Percentiles rank a stretch among this genome's conserved stretches.
Evolutionary conservation across 257 asterid genomes (phyloP).

Genomic region (Anisodus acutangulus): DNA sequence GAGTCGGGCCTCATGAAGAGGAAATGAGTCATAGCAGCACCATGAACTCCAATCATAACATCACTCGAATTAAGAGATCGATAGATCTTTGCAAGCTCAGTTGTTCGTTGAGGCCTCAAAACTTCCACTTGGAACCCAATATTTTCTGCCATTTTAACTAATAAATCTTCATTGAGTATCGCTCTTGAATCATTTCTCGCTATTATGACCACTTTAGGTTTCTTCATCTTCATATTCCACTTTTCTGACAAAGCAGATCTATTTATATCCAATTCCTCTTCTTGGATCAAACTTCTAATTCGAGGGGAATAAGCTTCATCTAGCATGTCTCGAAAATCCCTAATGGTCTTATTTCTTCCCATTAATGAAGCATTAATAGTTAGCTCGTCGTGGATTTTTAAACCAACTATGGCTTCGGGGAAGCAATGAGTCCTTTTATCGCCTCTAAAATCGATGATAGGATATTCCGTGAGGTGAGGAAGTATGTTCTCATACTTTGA

Average conservation of each 20-base stretch:
- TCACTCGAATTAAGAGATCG: slow-evolving; percentile 67
- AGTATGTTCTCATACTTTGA: slow-evolving; percentile 55
- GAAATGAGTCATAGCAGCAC: slow-evolving; percentile 92
- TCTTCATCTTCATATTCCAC: slow-evolving; percentile 12
- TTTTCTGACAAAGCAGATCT: neutral
- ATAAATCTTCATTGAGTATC: slow-evolving; percentile 57
- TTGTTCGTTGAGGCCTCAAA: slow-evolving; percentile 54
- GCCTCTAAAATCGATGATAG: slow-evolving; percentile 50
- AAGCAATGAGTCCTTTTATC: slow-evolving; percentile 74
- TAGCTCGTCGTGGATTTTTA: slow-evolving; percentile 70
- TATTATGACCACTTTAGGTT: slow-evolving; percentile 62
- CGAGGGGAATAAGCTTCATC: slow-evolving; percentile 53
- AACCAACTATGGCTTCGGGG: slow-evolving; percentile 72
- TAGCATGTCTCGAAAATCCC: slow-evolving; percentile 43
- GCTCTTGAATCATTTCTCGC: slow-evolving; percentile 69
- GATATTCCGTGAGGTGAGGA: slow-evolving; percentile 47
- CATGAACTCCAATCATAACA: slow-evolving; percentile 84
- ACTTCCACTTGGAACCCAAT: slow-evolving; percentile 68
- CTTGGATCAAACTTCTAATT: slow-evolving; percentile 43
- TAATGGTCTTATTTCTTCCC: slow-evolving; percentile 43
- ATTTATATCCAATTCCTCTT: slow-evolving; percentile 20
- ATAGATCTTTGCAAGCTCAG: slow-evolving; percentile 63
- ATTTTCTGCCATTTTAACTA: slow-evolving; percentile 56
- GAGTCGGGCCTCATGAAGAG: slow-evolving; percentile 73
- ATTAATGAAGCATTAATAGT: slow-evolving; percentile 47